Evolutionary conservation across 2,329 filamentous ascomycete species (phyloP).

Genomic region (Cladosporium sp.): DNA sequence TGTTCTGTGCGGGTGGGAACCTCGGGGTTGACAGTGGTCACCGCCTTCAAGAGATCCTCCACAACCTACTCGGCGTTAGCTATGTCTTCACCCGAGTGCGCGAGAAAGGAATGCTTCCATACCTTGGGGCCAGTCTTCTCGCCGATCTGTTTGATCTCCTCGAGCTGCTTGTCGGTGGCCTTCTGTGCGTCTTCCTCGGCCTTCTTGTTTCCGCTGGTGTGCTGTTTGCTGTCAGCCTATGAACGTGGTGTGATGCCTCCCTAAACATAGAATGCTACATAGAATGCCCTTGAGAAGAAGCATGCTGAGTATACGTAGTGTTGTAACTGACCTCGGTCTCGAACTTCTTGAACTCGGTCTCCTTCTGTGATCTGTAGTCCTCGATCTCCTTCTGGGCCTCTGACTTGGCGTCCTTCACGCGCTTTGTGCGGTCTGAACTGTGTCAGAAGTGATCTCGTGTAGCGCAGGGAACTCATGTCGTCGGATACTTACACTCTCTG

Average conservation of each 20-base stretch:
- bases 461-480: not conserved
- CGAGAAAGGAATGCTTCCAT: not conserved
- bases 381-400: conserved; percentile 98
- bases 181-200: conserved; percentile 68
- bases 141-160: conserved; percentile 75
- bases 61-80: conserved; percentile 53
- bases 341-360: conserved; percentile 91
- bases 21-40: conserved; percentile 76
- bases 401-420: conserved; percentile 90
- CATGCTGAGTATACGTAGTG: too few species aligned
- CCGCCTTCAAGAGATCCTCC: conserved; percentile 76
- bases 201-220: conserved; percentile 82
- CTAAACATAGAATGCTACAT: too few species aligned
- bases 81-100: not conserved
- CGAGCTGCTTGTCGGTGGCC: conserved; percentile 75
- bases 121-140: conserved; percentile 67
- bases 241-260: too few species aligned
- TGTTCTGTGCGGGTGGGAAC: conserved; percentile 46
- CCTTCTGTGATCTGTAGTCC: conserved; percentile 82
- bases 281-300: too few species aligned
- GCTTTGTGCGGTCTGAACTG: conserved; percentile 78
- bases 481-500: conserved; percentile 68
- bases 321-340: conserved; percentile 63
- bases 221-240: conserved; percentile 49
- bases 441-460: conserved; percentile 13